phyloP scores from a whole-genome alignment of 139 green algal species.

The Klebsormidium nitens region DNA sequence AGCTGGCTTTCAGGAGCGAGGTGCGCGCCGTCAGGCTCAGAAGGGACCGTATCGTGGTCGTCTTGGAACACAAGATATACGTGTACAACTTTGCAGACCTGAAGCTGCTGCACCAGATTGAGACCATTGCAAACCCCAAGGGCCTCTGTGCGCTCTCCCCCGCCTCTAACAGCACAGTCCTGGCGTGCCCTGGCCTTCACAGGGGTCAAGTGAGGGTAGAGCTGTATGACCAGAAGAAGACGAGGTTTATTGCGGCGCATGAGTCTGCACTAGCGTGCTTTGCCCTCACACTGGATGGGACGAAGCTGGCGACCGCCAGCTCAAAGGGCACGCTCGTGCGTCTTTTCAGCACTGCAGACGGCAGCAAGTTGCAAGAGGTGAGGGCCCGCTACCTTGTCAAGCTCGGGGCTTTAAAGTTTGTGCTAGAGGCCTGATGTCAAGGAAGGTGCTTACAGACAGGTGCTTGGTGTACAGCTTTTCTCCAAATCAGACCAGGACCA shows the following conservation, averaged over 20 bases:
- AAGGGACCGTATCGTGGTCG: conserved; percentile 86
- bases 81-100: conserved; percentile 96
- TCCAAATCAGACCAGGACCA: no score
- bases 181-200: conserved; percentile 89
- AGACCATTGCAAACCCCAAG: conserved; percentile 77
- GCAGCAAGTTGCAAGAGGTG: conserved; percentile 61
- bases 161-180: conserved; percentile 66
- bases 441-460: no score
- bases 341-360: conserved; percentile 80
- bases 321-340: conserved; percentile 86
- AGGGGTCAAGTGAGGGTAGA: conserved; percentile 85
- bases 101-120: conserved; percentile 80
- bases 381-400: no score
- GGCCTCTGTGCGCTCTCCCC: conserved; percentile 80
- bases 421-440: no score
- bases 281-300: conserved; percentile 69
- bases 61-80: conserved; percentile 80
- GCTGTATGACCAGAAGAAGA: conserved; percentile 82
- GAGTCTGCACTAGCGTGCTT: conserved; percentile 67
- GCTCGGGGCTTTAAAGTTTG: no score
- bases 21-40: conserved; percentile 78
- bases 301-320: conserved; percentile 80
- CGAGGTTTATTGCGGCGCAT: conserved; percentile 87
- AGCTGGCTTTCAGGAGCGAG: conserved; percentile 86
- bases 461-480: no score